These are phyloP conservation scores for Alternaria brassicae DNA, from an alignment of 2,329 filamentous ascomycete species.

Conservation along the genomic window DNA sequence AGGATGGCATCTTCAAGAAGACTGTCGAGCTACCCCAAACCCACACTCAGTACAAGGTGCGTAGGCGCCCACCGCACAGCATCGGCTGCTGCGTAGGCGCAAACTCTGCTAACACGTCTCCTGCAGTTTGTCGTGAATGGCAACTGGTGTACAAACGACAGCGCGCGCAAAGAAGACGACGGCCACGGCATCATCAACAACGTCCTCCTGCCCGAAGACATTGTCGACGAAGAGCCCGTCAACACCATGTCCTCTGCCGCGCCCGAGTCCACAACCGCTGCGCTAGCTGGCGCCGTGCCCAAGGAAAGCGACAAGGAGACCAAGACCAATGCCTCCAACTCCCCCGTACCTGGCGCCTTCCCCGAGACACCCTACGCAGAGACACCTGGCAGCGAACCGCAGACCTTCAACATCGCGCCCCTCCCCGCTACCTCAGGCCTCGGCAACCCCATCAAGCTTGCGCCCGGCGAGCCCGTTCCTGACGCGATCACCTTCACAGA, in stretches of 20 bases:
- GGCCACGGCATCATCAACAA: constrained; percentile 89
- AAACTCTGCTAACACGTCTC: constrained; percentile 29
- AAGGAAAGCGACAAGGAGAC: constrained; percentile 56
- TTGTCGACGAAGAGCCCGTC: constrained; percentile 59
- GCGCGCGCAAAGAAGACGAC: constrained; percentile 83
- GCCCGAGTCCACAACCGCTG: constrained; percentile 74
- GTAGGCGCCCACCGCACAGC: constrained; percentile 30
- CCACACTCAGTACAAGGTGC: constrained; percentile 95
- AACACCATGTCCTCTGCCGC: constrained; percentile 70
- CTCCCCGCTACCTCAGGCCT: constrained; percentile 64
- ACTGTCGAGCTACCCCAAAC: constrained; percentile 72
- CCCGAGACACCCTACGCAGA: constrained; percentile 75
- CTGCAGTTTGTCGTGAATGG: constrained; percentile 92
- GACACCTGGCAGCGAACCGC: constrained; percentile 52
- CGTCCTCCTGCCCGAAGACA: constrained; percentile 78
- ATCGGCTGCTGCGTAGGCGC: constrained; percentile 4
- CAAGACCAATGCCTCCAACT: constrained; percentile 46
- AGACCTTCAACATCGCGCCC: constrained; percentile 63
- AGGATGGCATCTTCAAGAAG: constrained; percentile 76
- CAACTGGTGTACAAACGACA: constrained; percentile 83
- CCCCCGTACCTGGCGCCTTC: constrained; percentile 67
- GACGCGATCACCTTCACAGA: constrained; percentile 67
- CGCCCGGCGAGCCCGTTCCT: constrained; percentile 82
- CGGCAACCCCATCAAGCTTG: constrained; percentile 81
- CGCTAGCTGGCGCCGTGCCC: constrained; percentile 71